Percentiles rank a stretch among this genome's conserved stretches.
Evolutionary conservation across 139 green algal species (phyloP).

Genomic region (Volvox reticuliferus): DNA sequence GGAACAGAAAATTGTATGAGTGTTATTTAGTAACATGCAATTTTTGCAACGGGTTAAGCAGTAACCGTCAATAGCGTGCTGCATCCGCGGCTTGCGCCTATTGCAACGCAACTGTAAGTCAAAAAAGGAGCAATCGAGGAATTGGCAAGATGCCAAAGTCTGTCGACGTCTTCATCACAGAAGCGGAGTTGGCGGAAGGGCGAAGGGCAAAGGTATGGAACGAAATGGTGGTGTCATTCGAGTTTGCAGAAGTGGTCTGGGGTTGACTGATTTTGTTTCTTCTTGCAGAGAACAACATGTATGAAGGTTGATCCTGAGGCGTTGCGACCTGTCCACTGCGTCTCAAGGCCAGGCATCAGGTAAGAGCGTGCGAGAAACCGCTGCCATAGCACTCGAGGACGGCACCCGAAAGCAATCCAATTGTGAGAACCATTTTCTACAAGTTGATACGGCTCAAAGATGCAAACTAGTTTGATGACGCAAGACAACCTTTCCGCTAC

Average conservation of each 20-base stretch:
- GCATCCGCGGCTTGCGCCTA: background rate
- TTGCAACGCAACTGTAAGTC: background rate
- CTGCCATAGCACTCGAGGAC: no score
- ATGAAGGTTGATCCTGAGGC: slow-evolving; percentile 11
- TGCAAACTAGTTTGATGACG: no score
- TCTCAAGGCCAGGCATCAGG: slow-evolving; percentile 9
- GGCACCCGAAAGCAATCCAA: no score
- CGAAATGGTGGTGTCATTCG: background rate
- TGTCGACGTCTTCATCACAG: slow-evolving; percentile 22
- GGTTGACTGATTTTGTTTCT: background rate
- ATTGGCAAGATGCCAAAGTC: background rate
- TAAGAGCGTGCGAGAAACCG: background rate
- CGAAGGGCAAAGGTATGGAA: slow-evolving; percentile 1
- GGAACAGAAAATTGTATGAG: no score
- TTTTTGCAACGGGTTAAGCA: background rate
- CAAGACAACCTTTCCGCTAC: no score
- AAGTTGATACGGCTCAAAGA: no score
- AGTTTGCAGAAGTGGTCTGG: background rate
- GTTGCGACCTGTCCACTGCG: slow-evolving; percentile 1
- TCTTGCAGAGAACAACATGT: slow-evolving; percentile 15
- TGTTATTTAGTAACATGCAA: background rate
- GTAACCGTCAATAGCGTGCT: background rate
- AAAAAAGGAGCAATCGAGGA: no score
- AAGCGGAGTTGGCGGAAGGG: slow-evolving; percentile 13
- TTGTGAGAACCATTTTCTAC: no score